Base-by-base conservation (phyloP, 495 filamentous ascomycete species). In the Hypoxylon crocopeplum region DNA sequence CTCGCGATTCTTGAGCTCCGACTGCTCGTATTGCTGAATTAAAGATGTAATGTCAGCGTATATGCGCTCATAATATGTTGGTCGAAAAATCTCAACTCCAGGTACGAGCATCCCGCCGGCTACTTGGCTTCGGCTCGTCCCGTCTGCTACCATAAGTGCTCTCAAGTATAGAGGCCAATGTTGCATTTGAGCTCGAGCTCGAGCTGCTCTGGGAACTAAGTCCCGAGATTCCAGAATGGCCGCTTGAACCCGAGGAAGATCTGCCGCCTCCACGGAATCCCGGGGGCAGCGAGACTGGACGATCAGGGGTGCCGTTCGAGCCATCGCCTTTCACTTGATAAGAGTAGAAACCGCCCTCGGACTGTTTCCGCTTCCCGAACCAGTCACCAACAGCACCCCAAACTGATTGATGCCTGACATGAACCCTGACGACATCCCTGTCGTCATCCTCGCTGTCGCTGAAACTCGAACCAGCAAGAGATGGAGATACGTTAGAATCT, bases 1-100 rank as follows among this genome's bases (percentile, higher is more conserved):
- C 22, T 80, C 77, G 47, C 76, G 77, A 39, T 74, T 77, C 30
- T 79, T 77, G 39, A 76, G 69, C 39, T 81, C 78, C 22, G 78
- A 64, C 41, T 80, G 76, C 41, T 81, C 77, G 53, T 79, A 72
- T 76, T 79, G 77, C 77, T 81, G 62, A 36, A 38, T 48, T 13
- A 42, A 59, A 25, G 34, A 50, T 15, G 25, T 4, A 22, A 32
- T 21, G 39, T 63, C 29, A 64, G 66, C 42, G 32, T 22, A 33
- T 27, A 41, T 48, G 13, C 25, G 17, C 21, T 59, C 22, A 8
- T 20, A 30, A 12, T 8, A 1, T 30, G 30, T 21, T 11, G n/a
- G 12, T 36, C 13, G 12, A 37, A 30, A 27, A 4, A 29, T 40
- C 3, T 21, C 25, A 41, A 41, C n/a, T 30, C 3, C 10, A 25